A percentile compares a stretch with the other conserved stretches of the same genome.
phyloP scores from a whole-genome alignment of 805 yeast species.

The Metschnikowia noctiluminum region DNA sequence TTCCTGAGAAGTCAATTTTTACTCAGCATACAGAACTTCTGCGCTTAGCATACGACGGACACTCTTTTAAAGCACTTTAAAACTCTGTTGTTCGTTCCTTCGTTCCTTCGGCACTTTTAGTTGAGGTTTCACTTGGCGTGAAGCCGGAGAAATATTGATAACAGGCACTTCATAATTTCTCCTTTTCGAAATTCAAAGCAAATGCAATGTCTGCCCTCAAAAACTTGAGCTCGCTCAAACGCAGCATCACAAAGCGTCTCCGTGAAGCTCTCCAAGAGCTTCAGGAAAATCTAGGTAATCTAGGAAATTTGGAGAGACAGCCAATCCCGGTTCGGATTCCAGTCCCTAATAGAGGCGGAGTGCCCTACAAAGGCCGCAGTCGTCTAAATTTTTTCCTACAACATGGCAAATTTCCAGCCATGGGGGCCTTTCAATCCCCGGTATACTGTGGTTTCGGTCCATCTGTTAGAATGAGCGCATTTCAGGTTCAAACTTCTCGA shows the following conservation, averaged over 20 bases:
- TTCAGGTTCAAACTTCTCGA: constrained; percentile 5
- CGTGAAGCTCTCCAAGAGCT: constrained; percentile 49
- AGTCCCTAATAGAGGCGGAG: constrained; percentile 38
- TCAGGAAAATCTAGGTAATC: constrained; percentile 26
- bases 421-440: background rate
- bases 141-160: no score
- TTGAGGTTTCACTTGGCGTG: no score
- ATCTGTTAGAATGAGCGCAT: background rate
- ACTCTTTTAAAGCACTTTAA: no score
- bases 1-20: no score
- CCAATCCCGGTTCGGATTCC: constrained; percentile 30
- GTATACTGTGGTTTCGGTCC: background rate
- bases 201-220: constrained; percentile 19
- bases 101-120: no score
- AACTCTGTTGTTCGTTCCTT: no score
- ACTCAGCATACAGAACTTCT: no score
- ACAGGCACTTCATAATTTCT: no score
- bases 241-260: constrained; percentile 45
- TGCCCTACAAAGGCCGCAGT: constrained; percentile 4
- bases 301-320: constrained; percentile 19
- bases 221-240: constrained; percentile 42
- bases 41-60: no score
- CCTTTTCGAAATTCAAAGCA: no score
- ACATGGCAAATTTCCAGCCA: background rate
- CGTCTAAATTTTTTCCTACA: background rate